Evolutionary conservation across 352 stramenopile genomes (phyloP), one percentile per base, ranked within the genome.

Genomic region (Globisporangium perplexum): DNA sequence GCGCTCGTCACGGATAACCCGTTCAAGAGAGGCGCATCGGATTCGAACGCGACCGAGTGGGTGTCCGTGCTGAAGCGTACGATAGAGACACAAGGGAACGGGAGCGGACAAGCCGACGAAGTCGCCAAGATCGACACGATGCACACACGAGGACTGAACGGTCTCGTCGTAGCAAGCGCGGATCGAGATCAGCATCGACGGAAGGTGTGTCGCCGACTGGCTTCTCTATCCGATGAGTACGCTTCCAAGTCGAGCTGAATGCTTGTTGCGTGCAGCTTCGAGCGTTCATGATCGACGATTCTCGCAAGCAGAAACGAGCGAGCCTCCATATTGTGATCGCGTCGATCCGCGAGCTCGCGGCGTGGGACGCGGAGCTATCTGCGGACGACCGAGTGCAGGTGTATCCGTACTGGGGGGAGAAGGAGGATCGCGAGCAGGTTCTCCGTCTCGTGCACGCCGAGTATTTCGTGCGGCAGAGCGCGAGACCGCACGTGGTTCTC

Each of bases 401-500:
- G 17, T 74, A 82, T 60, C 63, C 74, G 17, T 89, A 81, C 51
- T 89, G 76, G 74, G 78, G 76, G 38, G 60, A 62, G 26, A 59
- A 58, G 26, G 44, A 59, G 36, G 73, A 87, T 47, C 73, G 77
- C 1, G 47, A 62, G 52, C 63, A 69, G 17, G 38, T 79, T 0
- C 60, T 79, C n/a, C 47, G 65, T 30, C 53, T 69, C 30, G 53
- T 85, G 44, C 67, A 54, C 47, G 67, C 72, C 31, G 61, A 69
- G 41, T 75, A 66, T 23, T 66, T 74, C 17, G 69, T 55, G 31
- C 52, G 43, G 12, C 54, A 59, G n/a, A 63, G 62, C 5, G 10
- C 65, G 39, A 50, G 52, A 51, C 58, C 66, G 0, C 72, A 85
- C 47, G 74, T 89, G 35, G 59, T 89, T 18, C 43, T 89, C 22